Evolutionary conservation across 371 early-diverging fungal species (phyloP), one percentile per base, ranked within the genome.

Genomic region (Circinella umbellata): DNA sequence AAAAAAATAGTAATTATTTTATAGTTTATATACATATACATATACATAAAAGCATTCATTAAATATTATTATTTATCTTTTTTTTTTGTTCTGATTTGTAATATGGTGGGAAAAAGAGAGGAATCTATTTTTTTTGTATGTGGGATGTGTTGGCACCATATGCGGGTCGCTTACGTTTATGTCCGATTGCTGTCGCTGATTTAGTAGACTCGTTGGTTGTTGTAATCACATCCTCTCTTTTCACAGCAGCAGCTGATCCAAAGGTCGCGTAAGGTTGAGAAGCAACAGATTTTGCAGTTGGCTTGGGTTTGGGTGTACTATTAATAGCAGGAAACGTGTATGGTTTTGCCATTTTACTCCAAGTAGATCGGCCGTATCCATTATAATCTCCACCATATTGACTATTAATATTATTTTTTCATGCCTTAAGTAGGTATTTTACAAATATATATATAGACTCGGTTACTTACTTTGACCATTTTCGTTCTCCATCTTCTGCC

Each of bases 401-500:
- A 36, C 47, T 39, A 34, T 63, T 39, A 63, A 14, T 39, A 48
- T 18, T 34, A 47, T 35, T 18, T 11, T 63, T 39, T n/a, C 13
- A n/a, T 11, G 6, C 3, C 1, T 13, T 38, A 1, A 15, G 2
- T 27, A 27, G 2, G 3, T 38, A 38, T 60, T 11, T 8, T 17
- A 17, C 20, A 15, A 17, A 60, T 7, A 60, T 11, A 10, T 13
- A 0, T 36, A 27, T 7, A 60, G 4, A 5, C 38, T 17, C 60
- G 1, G 11, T 15, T 54, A 54, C 20, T n/a, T 54, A 54, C 34
- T 54, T 54, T 7, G 8, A 8, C 55, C 34, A n/a, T 11, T 3
- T 54, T 54, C 55, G 55, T 54, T 54, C 51, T 49, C 60, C 20
- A 61, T 15, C 60, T 6, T 59, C 63, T n/a, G 51, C 63, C 69